These are phyloP conservation scores for Pyrenopolyporus hunteri DNA, from an alignment of 495 filamentous ascomycete species.

Conservation along the genomic window DNA sequence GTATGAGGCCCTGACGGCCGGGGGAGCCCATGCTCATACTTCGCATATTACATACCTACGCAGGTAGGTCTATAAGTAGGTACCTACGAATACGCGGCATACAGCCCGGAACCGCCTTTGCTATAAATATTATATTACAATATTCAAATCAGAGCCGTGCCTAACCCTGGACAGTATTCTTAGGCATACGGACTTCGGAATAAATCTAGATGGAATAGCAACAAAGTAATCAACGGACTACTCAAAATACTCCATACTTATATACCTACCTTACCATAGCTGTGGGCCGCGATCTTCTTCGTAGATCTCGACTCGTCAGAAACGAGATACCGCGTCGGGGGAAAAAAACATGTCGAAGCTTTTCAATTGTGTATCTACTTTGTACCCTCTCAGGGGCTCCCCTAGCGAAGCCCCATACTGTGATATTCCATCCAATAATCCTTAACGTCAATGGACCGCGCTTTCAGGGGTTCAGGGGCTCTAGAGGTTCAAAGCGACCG, in stretches of 20 bases:
- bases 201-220: background rate
- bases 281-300: slow-evolving; percentile 13
- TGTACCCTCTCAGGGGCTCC: slow-evolving; percentile 28
- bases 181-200: slow-evolving; percentile 11
- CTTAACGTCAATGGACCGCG: slow-evolving; percentile 11
- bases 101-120: background rate
- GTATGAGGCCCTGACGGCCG: background rate
- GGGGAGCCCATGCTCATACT: slow-evolving; percentile 6
- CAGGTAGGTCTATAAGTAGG: no score
- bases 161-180: slow-evolving; percentile 9
- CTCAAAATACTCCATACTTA: slow-evolving; percentile 11
- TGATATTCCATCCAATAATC: slow-evolving; percentile 31
- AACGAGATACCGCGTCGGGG: slow-evolving; percentile 23
- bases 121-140: no score
- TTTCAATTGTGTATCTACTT: slow-evolving; percentile 10
- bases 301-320: slow-evolving; percentile 24
- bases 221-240: slow-evolving; percentile 3
- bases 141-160: slow-evolving; percentile 14
- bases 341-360: slow-evolving; percentile 16
- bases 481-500: slow-evolving; percentile 19
- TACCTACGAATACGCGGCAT: no score
- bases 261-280: background rate
- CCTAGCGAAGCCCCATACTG: slow-evolving; percentile 9
- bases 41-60: no score
- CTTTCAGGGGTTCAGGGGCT: slow-evolving; percentile 23